Conservation (phyloP, 345 rosid genomes). For the Lepidium africanum region DNA sequence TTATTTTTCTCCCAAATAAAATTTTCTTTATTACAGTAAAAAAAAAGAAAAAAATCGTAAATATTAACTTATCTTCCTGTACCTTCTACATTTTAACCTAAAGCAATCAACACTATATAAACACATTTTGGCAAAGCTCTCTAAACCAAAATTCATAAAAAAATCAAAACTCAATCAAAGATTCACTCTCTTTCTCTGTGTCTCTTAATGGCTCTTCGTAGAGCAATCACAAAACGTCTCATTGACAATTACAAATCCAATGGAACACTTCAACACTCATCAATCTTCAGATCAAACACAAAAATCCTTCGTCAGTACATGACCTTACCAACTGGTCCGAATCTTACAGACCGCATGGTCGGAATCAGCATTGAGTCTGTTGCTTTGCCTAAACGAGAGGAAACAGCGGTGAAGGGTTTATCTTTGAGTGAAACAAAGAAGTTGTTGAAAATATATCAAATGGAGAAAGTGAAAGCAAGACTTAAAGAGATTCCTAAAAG, state of each 20-base stretch:
- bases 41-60: not conserved
- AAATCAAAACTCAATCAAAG: not conserved
- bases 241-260: conserved; percentile 13
- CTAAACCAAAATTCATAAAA: not conserved
- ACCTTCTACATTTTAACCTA: not conserved
- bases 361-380: conserved; percentile 12
- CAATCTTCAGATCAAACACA: not conserved
- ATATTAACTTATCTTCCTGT: not conserved
- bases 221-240: conserved; percentile 33
- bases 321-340: conserved; percentile 24
- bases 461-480: conserved; percentile 53
- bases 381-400: not conserved
- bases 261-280: conserved; percentile 19
- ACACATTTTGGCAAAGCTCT: not conserved
- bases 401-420: conserved; percentile 22
- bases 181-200: not conserved
- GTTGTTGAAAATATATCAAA: conserved; percentile 46
- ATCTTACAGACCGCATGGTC: conserved; percentile 17
- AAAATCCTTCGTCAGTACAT: conserved; percentile 33
- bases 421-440: conserved; percentile 51
- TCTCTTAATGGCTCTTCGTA: conserved; percentile 48
- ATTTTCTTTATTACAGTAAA: not conserved
- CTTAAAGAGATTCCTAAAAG: conserved; percentile 41
- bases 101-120: not conserved
- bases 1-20: not conserved